A percentile compares a stretch with the other conserved stretches of the same genome.
Evolutionary conservation across 495 filamentous ascomycete genomes (phyloP).

Genomic region (Sporormia fimetaria): DNA sequence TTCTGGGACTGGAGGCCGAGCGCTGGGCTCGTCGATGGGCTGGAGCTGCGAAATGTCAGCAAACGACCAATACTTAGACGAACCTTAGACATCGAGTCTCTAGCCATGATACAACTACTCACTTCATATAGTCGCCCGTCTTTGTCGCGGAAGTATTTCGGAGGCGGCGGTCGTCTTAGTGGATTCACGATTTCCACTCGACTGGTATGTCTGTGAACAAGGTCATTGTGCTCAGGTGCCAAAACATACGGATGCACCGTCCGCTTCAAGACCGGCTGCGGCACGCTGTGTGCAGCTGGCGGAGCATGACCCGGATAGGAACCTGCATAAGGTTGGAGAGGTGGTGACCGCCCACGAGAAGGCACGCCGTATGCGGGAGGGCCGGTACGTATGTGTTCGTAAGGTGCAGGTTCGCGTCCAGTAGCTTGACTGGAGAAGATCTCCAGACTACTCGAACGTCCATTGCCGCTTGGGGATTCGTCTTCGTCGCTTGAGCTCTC

Average conservation of each 20-base stretch:
- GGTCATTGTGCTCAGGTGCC: not conserved
- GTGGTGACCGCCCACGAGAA: not conserved
- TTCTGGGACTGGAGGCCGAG: not conserved
- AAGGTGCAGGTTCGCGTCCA: slow-evolving; percentile 2
- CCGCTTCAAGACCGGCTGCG: not conserved
- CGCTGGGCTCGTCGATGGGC: slow-evolving; percentile 3
- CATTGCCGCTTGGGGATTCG: not conserved
- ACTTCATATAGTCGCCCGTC: slow-evolving; percentile 10
- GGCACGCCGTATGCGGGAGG: no score
- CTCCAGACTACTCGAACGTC: slow-evolving; percentile 7
- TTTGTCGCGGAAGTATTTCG: not conserved
- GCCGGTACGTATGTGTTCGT: no score
- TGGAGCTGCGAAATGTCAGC: slow-evolving; percentile 11
- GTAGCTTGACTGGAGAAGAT: slow-evolving; percentile 10
- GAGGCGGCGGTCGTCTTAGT: not conserved
- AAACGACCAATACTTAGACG: not conserved
- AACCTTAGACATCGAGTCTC: not conserved
- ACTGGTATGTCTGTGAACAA: not conserved
- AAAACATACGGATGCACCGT: not conserved
- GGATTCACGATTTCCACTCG: not conserved
- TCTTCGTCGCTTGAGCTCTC: slow-evolving; percentile 47
- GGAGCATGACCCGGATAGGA: not conserved
- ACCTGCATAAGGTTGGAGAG: not conserved
- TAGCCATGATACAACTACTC: slow-evolving; percentile 1
- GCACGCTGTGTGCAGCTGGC: not conserved